Conservation (phyloP, 257 asterid genomes). For the Solanum virginianum region DNA sequence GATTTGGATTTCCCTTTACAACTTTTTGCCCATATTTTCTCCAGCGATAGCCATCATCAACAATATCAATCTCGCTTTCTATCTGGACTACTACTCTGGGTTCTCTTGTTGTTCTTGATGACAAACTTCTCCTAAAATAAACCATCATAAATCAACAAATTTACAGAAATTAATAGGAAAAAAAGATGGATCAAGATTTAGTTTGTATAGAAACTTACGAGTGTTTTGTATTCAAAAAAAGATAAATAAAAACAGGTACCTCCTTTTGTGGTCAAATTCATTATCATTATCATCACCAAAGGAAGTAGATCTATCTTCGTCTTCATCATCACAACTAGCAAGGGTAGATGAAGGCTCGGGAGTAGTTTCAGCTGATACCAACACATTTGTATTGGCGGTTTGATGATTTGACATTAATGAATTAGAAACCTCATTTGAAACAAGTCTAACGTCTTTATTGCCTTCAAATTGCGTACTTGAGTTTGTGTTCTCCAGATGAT, state of each 20-base stretch:
- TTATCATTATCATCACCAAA: slow-evolving; percentile 31
- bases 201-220: background rate
- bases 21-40: slow-evolving; percentile 82
- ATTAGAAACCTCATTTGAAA: slow-evolving; percentile 10
- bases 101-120: slow-evolving; percentile 45
- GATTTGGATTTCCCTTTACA: slow-evolving; percentile 77
- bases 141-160: background rate
- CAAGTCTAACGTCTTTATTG: background rate
- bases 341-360: slow-evolving; percentile 16
- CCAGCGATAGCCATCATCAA: slow-evolving; percentile 80
- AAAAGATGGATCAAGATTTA: background rate
- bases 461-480: background rate
- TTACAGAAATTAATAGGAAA: background rate
- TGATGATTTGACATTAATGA: background rate
- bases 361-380: slow-evolving; percentile 8
- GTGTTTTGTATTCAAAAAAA: background rate
- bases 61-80: slow-evolving; percentile 53
- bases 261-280: slow-evolving; percentile 42
- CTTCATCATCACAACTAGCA: slow-evolving; percentile 19
- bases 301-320: slow-evolving; percentile 25
- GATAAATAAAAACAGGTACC: slow-evolving; percentile 12
- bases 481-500: background rate
- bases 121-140: slow-evolving; percentile 14
- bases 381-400: background rate
- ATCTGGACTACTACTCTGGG: slow-evolving; percentile 56